phyloP scores from a whole-genome alignment of 441 rosid genomes.

The Iberis amara region DNA sequence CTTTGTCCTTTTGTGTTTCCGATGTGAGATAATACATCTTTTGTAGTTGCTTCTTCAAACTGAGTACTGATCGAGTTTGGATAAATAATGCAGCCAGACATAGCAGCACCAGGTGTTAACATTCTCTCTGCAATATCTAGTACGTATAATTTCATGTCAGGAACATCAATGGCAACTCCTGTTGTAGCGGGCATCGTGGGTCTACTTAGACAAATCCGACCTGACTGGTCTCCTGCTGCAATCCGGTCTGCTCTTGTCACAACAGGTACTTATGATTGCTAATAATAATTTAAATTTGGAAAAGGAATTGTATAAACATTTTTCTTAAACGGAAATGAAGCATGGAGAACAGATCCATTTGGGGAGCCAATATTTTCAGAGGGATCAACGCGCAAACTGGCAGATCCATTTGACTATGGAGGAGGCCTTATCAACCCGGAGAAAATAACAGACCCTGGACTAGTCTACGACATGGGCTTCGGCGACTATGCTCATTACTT shows the following conservation, averaged over 20 bases:
- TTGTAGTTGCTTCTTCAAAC: neutral
- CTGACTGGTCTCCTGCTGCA: conserved; percentile 52
- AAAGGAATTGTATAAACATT: too few species aligned
- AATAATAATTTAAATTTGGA: too few species aligned
- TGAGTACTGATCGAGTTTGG: neutral
- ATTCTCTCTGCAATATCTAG: conserved; percentile 54
- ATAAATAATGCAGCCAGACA: conserved; percentile 49
- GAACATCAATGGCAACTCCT: conserved; percentile 56
- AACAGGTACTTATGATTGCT: conserved; percentile 29
- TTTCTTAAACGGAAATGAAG: conserved; percentile 2
- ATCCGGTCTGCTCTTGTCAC: conserved; percentile 57
- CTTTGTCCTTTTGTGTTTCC: too few species aligned
- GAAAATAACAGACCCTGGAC: conserved; percentile 50
- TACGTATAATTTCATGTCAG: conserved; percentile 39
- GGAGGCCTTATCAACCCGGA: conserved; percentile 54
- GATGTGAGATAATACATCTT: too few species aligned
- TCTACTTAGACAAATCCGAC: conserved; percentile 39
- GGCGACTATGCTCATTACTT: conserved; percentile 51
- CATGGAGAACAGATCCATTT: conserved; percentile 32
- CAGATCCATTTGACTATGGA: conserved; percentile 63
- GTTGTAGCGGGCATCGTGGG: conserved; percentile 45
- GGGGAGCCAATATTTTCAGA: conserved; percentile 29
- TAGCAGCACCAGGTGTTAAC: conserved; percentile 62
- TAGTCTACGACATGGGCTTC: conserved; percentile 43
- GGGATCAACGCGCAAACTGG: conserved; percentile 32